Evolutionary conservation across 306 rosid species (phyloP), one percentile per base, ranked within the genome.

Genomic region (Castanea crenata): DNA sequence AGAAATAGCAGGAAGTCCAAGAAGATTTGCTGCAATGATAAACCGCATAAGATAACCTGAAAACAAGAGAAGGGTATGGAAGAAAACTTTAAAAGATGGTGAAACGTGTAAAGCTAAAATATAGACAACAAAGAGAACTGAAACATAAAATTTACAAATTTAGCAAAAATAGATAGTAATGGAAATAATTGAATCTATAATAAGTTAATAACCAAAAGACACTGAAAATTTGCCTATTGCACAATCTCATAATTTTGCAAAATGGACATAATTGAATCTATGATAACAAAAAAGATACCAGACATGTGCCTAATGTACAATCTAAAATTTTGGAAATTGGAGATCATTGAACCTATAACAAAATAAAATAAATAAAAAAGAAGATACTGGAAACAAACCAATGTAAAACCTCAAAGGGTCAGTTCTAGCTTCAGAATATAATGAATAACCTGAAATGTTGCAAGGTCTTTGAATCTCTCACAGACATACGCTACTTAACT

Each of bases 1-100:
- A 61, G 97, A 86, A 79, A 94, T 92, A 78, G 99, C 97, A 81
- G 99, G 99, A 85, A 94, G 78, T 55, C 97, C 99, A 55, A 94
- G 87, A 84, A 91, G 92, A 86, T 94, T 94, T 72, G 88, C 95
- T 5, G 89, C 79, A 38, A 87, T 8, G 76, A 87, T 82, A 79
- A 94, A 94, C 78, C 89, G 90, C 99, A 94, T 94, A 61, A 95
- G 97, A 79, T 92, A 71, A 75, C 79, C 97, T 94, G 89, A 78
- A 74, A 80, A 75, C 58, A 76, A 74, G 71, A 59, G 21, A 61
- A 65, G 65, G 68, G 44, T 56, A 49, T 23, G 65, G 54, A 49
- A 54, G 55, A 75, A 63, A 23, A n/a, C 19, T 44, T 56, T 55
- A 57, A 56, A 27, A 79, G 25, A 77, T 70, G 52, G n/a, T 67